Percentiles rank a stretch among this genome's conserved stretches.
phyloP scores from a whole-genome alignment of 1,284 basidiomycete genomes.

The Ceraceosorus guamensis region DNA sequence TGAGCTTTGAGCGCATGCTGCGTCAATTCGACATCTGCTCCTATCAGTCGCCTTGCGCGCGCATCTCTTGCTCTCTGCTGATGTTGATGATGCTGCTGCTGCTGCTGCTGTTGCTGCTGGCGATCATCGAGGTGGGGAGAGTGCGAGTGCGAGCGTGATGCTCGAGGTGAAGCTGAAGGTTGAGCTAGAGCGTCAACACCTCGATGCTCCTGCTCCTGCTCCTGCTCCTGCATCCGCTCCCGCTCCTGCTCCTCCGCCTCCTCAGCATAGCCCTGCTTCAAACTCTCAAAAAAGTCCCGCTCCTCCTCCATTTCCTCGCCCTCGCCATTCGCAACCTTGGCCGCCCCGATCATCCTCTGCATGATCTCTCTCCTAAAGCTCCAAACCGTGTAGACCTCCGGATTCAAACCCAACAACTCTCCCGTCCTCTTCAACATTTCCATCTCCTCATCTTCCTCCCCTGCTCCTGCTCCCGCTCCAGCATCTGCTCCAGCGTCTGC shows the following conservation, averaged over 20 bases:
- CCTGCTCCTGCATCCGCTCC: too few relatives aligned
- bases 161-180: too few relatives aligned
- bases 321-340: background rate
- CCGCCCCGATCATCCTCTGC: conserved; percentile 16
- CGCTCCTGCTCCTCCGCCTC: too few relatives aligned
- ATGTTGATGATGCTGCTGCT: too few relatives aligned
- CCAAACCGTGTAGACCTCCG: conserved; percentile 46
- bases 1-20: conserved; percentile 38
- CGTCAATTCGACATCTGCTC: conserved; percentile 39
- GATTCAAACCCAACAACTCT: conserved; percentile 36
- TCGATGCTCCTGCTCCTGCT: too few relatives aligned
- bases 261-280: too few relatives aligned
- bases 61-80: conserved; percentile 1
- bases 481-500: too few relatives aligned
- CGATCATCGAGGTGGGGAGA: background rate
- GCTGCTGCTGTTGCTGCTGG: background rate
- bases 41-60: conserved; percentile 13
- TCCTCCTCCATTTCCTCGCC: background rate
- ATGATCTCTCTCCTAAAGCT: conserved; percentile 39
- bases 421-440: conserved; percentile 34
- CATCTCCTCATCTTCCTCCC: too few relatives aligned
- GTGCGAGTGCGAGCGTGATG: too few relatives aligned
- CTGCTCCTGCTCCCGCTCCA: too few relatives aligned
- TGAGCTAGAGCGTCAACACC: too few relatives aligned
- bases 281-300: conserved; percentile 24